A percentile compares a stretch with the other conserved stretches of the same genome.
Conservation (phyloP, 371 early-diverging fungal genomes). For the Zopfochytrium polystomum region DNA sequence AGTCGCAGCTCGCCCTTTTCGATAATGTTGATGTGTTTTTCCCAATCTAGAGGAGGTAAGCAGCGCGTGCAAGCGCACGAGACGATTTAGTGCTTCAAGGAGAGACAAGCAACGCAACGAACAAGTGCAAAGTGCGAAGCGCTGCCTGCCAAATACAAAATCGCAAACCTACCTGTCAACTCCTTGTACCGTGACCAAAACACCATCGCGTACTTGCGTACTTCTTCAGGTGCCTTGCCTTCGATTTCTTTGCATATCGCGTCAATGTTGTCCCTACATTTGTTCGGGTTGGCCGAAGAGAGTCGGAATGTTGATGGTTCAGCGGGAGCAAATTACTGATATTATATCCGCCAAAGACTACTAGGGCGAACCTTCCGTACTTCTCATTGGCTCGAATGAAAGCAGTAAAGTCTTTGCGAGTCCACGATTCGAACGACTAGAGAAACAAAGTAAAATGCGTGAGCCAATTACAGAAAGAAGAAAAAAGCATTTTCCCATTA, state of each 20-base stretch:
- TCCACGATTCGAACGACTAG: slow-evolving; percentile 81
- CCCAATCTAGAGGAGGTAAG: slow-evolving; percentile 73
- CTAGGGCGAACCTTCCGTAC: slow-evolving; percentile 67
- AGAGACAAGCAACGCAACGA: too few relatives aligned
- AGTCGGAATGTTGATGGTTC: too few relatives aligned
- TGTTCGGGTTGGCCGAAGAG: too few relatives aligned
- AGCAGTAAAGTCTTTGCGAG: slow-evolving; percentile 84
- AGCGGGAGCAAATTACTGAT: too few relatives aligned
- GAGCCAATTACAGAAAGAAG: background rate
- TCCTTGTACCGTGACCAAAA: slow-evolving; percentile 89
- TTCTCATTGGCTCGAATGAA: slow-evolving; percentile 90
- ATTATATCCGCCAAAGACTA: too few relatives aligned
- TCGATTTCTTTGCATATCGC: slow-evolving; percentile 82
- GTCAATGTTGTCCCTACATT: slow-evolving; percentile 57
- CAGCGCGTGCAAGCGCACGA: slow-evolving; percentile 1
- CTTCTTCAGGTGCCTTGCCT: slow-evolving; percentile 84
- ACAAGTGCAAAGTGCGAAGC: too few relatives aligned
- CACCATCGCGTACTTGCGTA: slow-evolving; percentile 74
- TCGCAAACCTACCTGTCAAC: too few relatives aligned
- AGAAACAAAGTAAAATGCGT: background rate
- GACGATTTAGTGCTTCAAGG: too few relatives aligned
- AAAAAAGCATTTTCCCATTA: slow-evolving; percentile 12
- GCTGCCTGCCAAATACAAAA: too few relatives aligned
- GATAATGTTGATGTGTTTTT: slow-evolving; percentile 81
- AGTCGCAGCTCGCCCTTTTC: slow-evolving; percentile 84